phyloP scores from a whole-genome alignment of 2,329 filamentous ascomycete species.

The Tolypocladium nubicola region DNA sequence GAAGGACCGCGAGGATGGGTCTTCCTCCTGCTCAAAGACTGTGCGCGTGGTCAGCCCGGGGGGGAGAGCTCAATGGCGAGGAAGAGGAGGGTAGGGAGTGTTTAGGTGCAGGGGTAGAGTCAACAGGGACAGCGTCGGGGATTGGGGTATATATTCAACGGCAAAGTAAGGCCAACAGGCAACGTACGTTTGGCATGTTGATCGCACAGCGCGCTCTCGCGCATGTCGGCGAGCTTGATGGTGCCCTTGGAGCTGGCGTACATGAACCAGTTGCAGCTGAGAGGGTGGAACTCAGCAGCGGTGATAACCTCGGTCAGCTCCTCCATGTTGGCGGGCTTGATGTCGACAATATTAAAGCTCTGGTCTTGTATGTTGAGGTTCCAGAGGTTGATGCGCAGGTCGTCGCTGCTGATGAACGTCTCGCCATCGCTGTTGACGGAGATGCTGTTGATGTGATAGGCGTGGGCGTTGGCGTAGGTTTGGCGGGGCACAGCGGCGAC shows the following conservation, averaged over 20 bases:
- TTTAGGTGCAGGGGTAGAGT: background rate
- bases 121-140: too few relatives aligned
- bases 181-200: constrained; percentile 79
- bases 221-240: constrained; percentile 98
- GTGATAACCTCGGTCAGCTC: constrained; percentile 98
- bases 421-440: constrained; percentile 99
- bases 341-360: constrained; percentile 99
- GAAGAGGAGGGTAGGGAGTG: background rate
- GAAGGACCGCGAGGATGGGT: constrained; percentile 92
- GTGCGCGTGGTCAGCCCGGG: constrained; percentile 11
- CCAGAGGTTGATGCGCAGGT: constrained; percentile 96
- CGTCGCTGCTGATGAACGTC: constrained; percentile 98
- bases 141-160: background rate
- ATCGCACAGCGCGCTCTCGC: constrained; percentile 91
- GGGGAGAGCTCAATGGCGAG: background rate
- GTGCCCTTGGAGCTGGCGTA: constrained; percentile 98
- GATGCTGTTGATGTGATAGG: constrained; percentile 99
- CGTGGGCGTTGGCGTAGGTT: constrained; percentile 96
- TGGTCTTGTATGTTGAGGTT: constrained; percentile 99
- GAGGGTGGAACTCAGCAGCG: constrained; percentile 91
- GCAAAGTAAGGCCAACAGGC: background rate
- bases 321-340: constrained; percentile 99
- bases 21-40: constrained; percentile 99
- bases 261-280: constrained; percentile 99
- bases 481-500: constrained; percentile 91